Base-by-base conservation (phyloP, 768 basidiomycete genomes). In the Phanerochaete sordida region DNA sequence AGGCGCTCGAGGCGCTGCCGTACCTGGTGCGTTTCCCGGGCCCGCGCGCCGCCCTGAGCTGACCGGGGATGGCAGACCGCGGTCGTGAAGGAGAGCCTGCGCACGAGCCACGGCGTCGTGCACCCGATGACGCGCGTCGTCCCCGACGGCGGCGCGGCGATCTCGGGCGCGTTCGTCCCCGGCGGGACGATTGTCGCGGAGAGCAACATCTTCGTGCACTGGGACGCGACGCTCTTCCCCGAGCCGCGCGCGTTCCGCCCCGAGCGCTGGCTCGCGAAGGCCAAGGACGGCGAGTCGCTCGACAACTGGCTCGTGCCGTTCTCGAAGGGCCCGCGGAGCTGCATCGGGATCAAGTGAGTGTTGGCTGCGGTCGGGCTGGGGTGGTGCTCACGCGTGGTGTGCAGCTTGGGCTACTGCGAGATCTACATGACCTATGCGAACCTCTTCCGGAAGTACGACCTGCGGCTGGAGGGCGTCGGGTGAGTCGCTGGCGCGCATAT, bases 41-140 rank as follows among this genome's bases (percentile, higher is more conserved):
- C 3, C 30, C 28, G 8, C 2, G 28, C 16, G 13, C 19, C 8
- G 19, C 39, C 4, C 39, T 9, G 11, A 12, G 39, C 39, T 43
- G n/a, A 49, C 19, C 3, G 16, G 13, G 15, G 28, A 26, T 2
- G 21, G 13, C 55, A 81, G 80, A 77, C 77, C 0, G 78, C 78
- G 5, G 77, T 81, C 28, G 72, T 81, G 27, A 80, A 80, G 59
- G 79, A 81, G 64, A 73, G 77, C 0, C 70, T 81, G 31, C 70
- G 80, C 30, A 69, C 78, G 64, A 70, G 74, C 24, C 73, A 75
- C 58, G 77, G 78, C 8, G 66, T 77, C 7, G 72, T 76, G 13
- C 73, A 66, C 4, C 74, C 75, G 4, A 68, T 78, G 35, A 73
- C 77, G 19, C 70, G 79, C 43, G 66, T 80, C 33, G 74, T 79